A percentile compares a stretch with the other conserved stretches of the same genome.
Conservation (phyloP, 2,329 filamentous ascomycete species). For the Colletotrichum orchidophilum region DNA sequence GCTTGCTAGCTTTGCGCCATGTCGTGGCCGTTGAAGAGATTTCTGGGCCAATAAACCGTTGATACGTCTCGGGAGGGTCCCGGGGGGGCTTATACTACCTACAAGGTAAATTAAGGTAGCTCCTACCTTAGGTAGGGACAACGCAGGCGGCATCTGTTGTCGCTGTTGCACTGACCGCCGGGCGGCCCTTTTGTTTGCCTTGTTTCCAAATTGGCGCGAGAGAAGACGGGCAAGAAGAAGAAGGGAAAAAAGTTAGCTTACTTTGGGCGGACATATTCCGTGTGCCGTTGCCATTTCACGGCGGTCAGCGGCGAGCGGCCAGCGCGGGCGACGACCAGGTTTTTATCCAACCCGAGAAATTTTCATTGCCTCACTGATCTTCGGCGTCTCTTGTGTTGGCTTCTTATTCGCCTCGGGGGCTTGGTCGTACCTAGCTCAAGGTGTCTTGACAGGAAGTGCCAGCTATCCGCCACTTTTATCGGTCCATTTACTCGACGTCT, state of each 20-base stretch:
- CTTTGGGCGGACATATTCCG: not conserved
- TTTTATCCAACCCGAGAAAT: not conserved
- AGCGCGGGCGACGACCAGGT: not conserved
- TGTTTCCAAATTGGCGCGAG: not conserved
- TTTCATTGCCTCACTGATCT: slow-evolving; percentile 14
- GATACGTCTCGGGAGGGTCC: not conserved
- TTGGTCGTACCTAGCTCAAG: not conserved
- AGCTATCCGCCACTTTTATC: not conserved
- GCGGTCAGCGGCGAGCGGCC: not conserved
- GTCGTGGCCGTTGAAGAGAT: not conserved
- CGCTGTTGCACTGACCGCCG: slow-evolving; percentile 9
- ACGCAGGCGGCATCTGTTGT: not conserved
- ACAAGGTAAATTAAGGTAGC: too few relatives aligned
- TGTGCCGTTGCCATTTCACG: too few relatives aligned
- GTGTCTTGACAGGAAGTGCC: not conserved
- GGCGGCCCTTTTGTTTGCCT: slow-evolving; percentile 2
- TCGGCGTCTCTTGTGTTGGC: not conserved
- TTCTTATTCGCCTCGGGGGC: not conserved
- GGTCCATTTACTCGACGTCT: not conserved
- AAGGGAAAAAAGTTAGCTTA: not conserved
- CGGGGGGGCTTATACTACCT: not conserved
- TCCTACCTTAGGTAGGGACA: too few relatives aligned
- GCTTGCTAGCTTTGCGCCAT: not conserved
- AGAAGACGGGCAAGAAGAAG: not conserved
- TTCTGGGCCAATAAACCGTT: not conserved